These are phyloP conservation scores for Roridomyces roridus DNA, from an alignment of 768 basidiomycete species.

Conservation along the genomic window DNA sequence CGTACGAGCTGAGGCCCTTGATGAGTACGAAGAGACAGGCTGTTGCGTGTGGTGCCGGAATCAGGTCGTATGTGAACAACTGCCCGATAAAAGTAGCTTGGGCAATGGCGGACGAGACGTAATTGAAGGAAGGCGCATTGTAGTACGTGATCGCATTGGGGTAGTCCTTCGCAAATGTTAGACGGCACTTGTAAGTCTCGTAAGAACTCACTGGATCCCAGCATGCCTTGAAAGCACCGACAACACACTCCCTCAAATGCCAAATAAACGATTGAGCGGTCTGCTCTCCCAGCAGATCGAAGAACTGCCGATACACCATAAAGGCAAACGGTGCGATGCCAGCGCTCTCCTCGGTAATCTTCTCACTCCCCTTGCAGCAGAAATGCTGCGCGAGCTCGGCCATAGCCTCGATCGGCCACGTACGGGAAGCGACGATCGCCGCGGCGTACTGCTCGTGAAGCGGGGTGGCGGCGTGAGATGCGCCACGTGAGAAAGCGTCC, in stretches of 20 bases:
- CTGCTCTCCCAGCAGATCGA: constrained; percentile 23
- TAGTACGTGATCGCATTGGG: constrained; percentile 19
- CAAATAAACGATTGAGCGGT: constrained; percentile 30
- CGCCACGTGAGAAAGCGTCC: constrained; percentile 16
- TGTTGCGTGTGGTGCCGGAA: constrained; percentile 26
- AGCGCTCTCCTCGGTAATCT: constrained; percentile 8
- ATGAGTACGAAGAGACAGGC: constrained; percentile 29
- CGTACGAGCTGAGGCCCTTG: constrained; percentile 29
- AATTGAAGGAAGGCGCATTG: constrained; percentile 22
- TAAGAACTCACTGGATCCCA: constrained; percentile 34
- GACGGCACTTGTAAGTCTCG: background rate
- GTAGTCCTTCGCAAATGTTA: constrained; percentile 19
- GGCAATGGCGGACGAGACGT: constrained; percentile 27
- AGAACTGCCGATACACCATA: constrained; percentile 28
- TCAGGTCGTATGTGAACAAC: constrained; percentile 29
- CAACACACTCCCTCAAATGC: constrained; percentile 30
- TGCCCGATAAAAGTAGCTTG: constrained; percentile 35
- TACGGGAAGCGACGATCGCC: constrained; percentile 10
- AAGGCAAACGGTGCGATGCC: constrained; percentile 30
- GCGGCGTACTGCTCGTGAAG: constrained; percentile 1
- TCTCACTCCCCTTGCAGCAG: constrained; percentile 28
- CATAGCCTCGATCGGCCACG: constrained; percentile 28
- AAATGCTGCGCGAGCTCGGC: constrained; percentile 35
- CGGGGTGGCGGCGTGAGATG: constrained; percentile 11
- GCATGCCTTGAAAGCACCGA: constrained; percentile 29